These are phyloP conservation scores for Lactifluus volemus DNA, from an alignment of 768 basidiomycete genomes.

Conservation along the genomic window DNA sequence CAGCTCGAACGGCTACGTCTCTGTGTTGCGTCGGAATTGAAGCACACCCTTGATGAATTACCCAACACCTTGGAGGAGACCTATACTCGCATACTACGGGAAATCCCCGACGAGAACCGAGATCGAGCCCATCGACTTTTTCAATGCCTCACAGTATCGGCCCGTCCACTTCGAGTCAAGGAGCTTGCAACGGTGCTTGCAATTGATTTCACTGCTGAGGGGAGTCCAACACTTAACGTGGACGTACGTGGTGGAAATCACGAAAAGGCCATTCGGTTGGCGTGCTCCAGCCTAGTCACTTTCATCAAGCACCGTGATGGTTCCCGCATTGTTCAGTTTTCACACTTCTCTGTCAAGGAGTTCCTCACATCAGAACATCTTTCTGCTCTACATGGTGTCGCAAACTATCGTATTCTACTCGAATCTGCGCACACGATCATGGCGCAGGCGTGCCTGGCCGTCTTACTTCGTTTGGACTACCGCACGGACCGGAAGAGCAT, in stretches of 20 bases:
- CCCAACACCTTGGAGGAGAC: neutral
- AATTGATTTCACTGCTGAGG: neutral
- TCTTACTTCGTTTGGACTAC: neutral
- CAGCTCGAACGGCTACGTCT: neutral
- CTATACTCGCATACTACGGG: neutral
- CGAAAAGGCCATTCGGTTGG: neutral
- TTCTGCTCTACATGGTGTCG: neutral
- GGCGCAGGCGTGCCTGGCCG: neutral
- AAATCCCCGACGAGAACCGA: neutral
- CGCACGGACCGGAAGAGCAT: neutral
- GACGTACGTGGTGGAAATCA: neutral
- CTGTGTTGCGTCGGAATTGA: neutral
- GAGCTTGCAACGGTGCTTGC: neutral
- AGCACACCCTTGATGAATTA: neutral
- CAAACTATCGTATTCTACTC: neutral
- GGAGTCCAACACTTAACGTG: neutral
- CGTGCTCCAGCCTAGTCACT: neutral
- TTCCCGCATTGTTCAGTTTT: neutral
- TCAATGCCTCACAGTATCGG: neutral
- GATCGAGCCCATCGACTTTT: neutral
- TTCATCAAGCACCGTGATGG: neutral
- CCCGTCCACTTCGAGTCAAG: neutral
- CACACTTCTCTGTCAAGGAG: slow-evolving; percentile 1
- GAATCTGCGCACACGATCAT: neutral
- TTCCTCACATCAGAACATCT: neutral